These are phyloP conservation scores for Hypericum perforatum DNA, from an alignment of 345 rosid species.

Conservation along the genomic window DNA sequence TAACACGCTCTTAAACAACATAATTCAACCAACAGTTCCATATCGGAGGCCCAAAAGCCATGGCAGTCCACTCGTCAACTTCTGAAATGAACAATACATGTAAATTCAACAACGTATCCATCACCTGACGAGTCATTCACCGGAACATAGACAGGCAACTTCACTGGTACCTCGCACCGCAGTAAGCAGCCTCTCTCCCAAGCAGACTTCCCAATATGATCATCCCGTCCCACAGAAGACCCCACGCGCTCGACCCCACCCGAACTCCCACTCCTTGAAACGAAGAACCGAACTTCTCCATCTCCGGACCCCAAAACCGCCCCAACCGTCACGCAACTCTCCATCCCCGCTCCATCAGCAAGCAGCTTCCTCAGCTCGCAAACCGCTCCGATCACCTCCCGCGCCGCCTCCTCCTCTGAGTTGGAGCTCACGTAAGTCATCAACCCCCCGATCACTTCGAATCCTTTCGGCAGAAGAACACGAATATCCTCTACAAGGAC, in stretches of 20 bases:
- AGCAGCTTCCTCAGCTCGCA: conserved; percentile 42
- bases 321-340: conserved; percentile 37
- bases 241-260: conserved; percentile 33
- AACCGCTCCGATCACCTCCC: conserved; percentile 44
- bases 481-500: conserved; percentile 51
- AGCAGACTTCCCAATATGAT: conserved; percentile 43
- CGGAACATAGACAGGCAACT: conserved; percentile 54
- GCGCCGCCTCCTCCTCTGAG: conserved; percentile 32
- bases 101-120: neutral
- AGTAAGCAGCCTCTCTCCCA: conserved; percentile 87
- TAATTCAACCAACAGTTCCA: no score
- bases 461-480: conserved; percentile 55
- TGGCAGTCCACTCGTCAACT: neutral
- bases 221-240: conserved; percentile 50
- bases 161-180: conserved; percentile 63
- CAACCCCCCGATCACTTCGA: conserved; percentile 62
- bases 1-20: no score
- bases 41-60: neutral
- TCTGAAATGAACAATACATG: neutral
- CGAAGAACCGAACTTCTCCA: conserved; percentile 42
- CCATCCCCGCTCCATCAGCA: conserved; percentile 28
- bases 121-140: conserved; percentile 46
- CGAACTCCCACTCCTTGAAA: conserved; percentile 30
- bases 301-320: conserved; percentile 43
- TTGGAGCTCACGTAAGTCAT: conserved; percentile 31